Base-by-base conservation (phyloP, 345 rosid species). In the Firmiana major region DNA sequence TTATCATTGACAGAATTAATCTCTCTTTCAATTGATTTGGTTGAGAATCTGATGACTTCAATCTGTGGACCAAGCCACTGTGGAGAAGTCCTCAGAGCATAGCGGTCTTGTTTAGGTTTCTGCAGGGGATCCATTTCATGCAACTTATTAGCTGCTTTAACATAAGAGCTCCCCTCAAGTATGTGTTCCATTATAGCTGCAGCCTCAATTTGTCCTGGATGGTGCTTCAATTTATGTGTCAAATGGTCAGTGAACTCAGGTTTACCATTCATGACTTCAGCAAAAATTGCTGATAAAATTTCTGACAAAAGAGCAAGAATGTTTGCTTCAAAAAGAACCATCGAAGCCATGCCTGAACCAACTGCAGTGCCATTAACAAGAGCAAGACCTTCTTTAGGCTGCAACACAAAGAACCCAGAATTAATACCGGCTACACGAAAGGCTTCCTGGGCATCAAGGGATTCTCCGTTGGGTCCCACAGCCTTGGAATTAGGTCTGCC, bases 311-410 rank as follows among this genome's bases (percentile, higher is more conserved):
- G 69, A 13, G 73, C 83, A 0, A 87, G 77, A 13, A 81, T 38
- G 49, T 87, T 85, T 0, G 88, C 81, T 38, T 87, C 90, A 5
- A 81, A 87, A 19, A 85, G 85, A 38, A 87, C 90, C 62, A 76
- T 84, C 3, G 89, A 86, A 11, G 92, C 92, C 83, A 90, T 54
- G n/a, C 90, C 94, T 5, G 94, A 87, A 26, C 92, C 91, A 22
- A 87, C 94, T 4, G 88, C 91, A 0, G 92, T 90, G 8, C 92
- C 90, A 22, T 90, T 90, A 17, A 89, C 91, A 3, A 90, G 77
- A 22, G 94, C 94, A 15, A 90, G 86, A 0, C 92, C 92, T 82
- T 90, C 94, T 72, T 89, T 90, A 4, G 94, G 91, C 83, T 89
- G 92, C 75, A 89, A 63, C 60, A 84, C 90, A 6, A 90, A 90